Evolutionary conservation across 768 basidiomycete species (phyloP).

Genomic region (Crepidotus variabilis): DNA sequence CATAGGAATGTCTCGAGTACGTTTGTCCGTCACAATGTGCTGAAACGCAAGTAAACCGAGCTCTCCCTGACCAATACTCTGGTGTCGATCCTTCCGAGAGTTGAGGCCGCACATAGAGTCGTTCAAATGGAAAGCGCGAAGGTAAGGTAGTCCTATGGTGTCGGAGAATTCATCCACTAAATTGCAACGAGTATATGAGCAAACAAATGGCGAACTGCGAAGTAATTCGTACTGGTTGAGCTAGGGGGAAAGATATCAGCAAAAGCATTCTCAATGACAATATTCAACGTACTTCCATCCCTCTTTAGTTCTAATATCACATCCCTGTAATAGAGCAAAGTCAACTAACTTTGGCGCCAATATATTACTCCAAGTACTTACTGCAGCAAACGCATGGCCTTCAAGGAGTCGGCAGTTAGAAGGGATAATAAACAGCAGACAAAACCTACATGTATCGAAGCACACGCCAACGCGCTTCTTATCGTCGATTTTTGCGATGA

Average conservation of each 20-base stretch:
- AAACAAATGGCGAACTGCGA: not conserved
- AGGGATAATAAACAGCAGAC: not conserved
- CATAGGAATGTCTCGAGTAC: conserved; percentile 68
- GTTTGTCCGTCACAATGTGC: conserved; percentile 63
- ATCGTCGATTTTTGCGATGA: conserved; percentile 68
- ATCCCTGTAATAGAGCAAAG: conserved; percentile 45
- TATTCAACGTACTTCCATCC: conserved; percentile 60
- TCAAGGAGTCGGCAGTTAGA: not conserved
- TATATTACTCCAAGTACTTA: conserved; percentile 28
- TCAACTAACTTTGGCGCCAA: not conserved
- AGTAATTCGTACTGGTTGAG: conserved; percentile 17
- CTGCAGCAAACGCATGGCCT: conserved; percentile 81
- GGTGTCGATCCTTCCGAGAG: conserved; percentile 74
- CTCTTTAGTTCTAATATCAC: conserved; percentile 71
- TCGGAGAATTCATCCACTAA: conserved; percentile 63
- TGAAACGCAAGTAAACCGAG: conserved; percentile 62
- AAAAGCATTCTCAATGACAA: not conserved
- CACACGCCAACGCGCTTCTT: conserved; percentile 79
- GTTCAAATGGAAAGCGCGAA: conserved; percentile 83
- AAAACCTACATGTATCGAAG: conserved; percentile 71
- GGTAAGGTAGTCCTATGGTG: conserved; percentile 67
- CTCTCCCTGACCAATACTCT: conserved; percentile 82
- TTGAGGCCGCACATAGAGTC: conserved; percentile 67
- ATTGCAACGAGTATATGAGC: not conserved
- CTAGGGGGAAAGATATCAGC: conserved; percentile 10